phyloP scores from a whole-genome alignment of 192 early-diverging fungal species.

The Pilaira anomala region DNA sequence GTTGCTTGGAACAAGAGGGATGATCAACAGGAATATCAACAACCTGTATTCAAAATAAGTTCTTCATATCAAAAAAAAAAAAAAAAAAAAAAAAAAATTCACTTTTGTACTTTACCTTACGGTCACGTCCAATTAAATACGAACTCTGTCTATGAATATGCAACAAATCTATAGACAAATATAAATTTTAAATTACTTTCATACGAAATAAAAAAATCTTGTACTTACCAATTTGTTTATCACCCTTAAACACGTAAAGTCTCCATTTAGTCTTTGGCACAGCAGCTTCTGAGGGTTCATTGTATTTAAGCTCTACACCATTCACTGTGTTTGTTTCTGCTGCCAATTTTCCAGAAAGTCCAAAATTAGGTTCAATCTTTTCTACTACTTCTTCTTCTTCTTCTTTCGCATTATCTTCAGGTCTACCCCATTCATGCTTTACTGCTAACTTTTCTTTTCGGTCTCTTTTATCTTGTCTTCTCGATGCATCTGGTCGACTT shows the following conservation, averaged over 20 bases:
- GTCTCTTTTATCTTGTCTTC: conserved; percentile 5
- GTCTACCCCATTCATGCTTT: conserved; percentile 40
- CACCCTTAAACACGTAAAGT: conserved; percentile 93
- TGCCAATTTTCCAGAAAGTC: conserved; percentile 80
- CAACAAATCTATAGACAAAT: conserved; percentile 64
- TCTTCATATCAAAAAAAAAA: too few relatives aligned
- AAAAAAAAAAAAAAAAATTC: neutral
- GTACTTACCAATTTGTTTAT: conserved; percentile 71
- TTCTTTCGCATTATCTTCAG: conserved; percentile 31
- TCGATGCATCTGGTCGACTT: conserved; percentile 15
- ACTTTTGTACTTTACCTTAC: conserved; percentile 50
- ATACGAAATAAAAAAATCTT: too few relatives aligned
- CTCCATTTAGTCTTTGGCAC: conserved; percentile 74
- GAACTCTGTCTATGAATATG: conserved; percentile 84
- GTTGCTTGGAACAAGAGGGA: conserved; percentile 92
- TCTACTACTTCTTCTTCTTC: conserved; percentile 38
- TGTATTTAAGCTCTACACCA: conserved; percentile 87
- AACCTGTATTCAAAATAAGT: conserved; percentile 38
- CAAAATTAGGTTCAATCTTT: conserved; percentile 80
- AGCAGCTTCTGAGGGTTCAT: conserved; percentile 87
- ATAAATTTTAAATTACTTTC: neutral
- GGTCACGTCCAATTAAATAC: conserved; percentile 84
- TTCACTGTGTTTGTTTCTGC: conserved; percentile 87
- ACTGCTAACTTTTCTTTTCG: conserved; percentile 17
- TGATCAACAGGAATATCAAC: conserved; percentile 95